phyloP scores from a whole-genome alignment of 164 flowering plant genomes.

The Macadamia tetraphylla region DNA sequence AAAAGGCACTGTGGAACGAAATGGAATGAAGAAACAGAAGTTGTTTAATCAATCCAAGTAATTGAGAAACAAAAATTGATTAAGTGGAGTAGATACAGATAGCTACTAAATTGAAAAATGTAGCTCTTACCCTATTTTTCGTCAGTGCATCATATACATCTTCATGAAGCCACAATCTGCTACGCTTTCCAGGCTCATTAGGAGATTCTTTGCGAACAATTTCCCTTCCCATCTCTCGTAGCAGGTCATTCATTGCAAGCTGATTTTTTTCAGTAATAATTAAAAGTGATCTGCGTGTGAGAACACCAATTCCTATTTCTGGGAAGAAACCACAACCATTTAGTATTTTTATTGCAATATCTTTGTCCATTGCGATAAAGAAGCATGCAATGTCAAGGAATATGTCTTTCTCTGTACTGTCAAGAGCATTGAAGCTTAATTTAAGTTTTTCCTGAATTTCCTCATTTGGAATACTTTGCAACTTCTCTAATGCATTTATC shows the following conservation, averaged over 20 bases:
- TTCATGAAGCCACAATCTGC: conserved; percentile 10
- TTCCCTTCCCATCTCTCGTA: conserved; percentile 4
- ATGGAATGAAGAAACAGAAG: no score
- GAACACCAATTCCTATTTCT: background rate
- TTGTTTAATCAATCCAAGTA: no score
- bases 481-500: background rate
- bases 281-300: background rate
- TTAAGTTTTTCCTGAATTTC: conserved; percentile 3
- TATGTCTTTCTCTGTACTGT: background rate
- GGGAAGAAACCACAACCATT: conserved; percentile 1
- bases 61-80: no score
- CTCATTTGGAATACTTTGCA: background rate
- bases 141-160: conserved; percentile 2
- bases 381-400: background rate
- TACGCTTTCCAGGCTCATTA: conserved; percentile 5
- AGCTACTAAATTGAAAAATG: no score
- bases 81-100: no score
- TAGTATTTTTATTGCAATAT: conserved; percentile 1
- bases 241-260: background rate
- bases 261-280: background rate
- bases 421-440: conserved; percentile 7
- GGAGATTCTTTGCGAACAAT: background rate
- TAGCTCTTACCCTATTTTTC: background rate
- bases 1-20: no score
- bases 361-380: conserved; percentile 2